phyloP scores from a whole-genome alignment of 805 yeast species.

The Hemisphaericaspora nanyangensis region DNA sequence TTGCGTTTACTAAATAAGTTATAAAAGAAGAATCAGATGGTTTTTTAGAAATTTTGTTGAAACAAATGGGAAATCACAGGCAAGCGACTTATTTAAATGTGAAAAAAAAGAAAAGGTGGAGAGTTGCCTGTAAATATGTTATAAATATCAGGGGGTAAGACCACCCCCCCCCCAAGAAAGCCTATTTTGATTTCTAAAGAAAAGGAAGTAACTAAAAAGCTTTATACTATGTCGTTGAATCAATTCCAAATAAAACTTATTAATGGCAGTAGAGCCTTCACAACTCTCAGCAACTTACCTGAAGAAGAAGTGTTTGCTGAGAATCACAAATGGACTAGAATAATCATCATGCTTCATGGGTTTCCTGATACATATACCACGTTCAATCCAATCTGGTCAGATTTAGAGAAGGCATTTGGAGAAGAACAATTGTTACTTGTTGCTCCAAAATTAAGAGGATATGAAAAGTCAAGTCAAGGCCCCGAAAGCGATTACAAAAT shows the following conservation, averaged over 20 bases:
- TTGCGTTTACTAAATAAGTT: too few relatives aligned
- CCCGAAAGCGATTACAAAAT: slow-evolving; percentile 20
- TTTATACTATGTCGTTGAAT: neutral
- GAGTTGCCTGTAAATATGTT: too few relatives aligned
- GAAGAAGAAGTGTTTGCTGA: slow-evolving; percentile 12
- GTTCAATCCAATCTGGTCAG: slow-evolving; percentile 21
- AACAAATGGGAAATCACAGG: too few relatives aligned
- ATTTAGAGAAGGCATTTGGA: slow-evolving; percentile 15
- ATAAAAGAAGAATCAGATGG: too few relatives aligned
- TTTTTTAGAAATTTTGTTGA: too few relatives aligned
- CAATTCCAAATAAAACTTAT: slow-evolving; percentile 11
- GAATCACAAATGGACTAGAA: slow-evolving; percentile 14
- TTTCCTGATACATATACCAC: slow-evolving; percentile 37
- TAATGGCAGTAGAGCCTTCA: slow-evolving; percentile 16
- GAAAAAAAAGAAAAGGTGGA: too few relatives aligned
- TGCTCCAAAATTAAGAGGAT: slow-evolving; percentile 37
- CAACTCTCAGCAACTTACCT: slow-evolving; percentile 17
- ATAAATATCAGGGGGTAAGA: too few relatives aligned
- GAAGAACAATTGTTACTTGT: slow-evolving; percentile 19
- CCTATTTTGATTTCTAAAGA: too few relatives aligned
- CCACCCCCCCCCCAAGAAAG: too few relatives aligned
- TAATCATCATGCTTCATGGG: slow-evolving; percentile 30
- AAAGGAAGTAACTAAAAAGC: too few relatives aligned
- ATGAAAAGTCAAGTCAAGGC: slow-evolving; percentile 30
- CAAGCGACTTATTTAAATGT: too few relatives aligned